Evolutionary conservation across 2,329 filamentous ascomycete genomes (phyloP).

Genomic region (Didymella arachidicola): DNA sequence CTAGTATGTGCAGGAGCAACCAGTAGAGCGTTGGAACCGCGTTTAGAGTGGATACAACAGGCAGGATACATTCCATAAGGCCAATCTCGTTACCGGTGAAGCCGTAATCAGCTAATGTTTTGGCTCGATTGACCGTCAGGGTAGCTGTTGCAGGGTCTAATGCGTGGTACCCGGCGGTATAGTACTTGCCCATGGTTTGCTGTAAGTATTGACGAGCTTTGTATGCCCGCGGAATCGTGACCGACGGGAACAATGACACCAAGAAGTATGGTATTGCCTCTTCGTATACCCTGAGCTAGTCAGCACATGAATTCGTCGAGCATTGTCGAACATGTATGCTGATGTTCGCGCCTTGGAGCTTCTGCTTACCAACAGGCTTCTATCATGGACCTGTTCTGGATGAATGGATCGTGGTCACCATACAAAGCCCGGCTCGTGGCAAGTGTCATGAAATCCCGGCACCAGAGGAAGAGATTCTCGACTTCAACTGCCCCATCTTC

Average conservation of each 20-base stretch:
- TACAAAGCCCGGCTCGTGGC: conserved; percentile 2
- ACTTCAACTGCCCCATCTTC: not conserved
- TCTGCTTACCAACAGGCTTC: not conserved
- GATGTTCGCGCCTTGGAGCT: no score
- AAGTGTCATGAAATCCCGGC: conserved; percentile 7
- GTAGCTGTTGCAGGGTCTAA: not conserved
- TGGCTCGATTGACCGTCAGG: conserved; percentile 2
- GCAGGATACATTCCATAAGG: conserved; percentile 3
- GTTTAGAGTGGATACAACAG: conserved; percentile 7
- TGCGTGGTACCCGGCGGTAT: not conserved
- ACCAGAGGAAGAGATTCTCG: conserved; percentile 7
- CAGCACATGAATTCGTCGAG: not conserved
- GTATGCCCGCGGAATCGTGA: not conserved
- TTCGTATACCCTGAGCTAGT: not conserved
- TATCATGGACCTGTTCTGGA: not conserved
- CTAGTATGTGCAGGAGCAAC: conserved; percentile 4
- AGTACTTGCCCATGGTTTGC: not conserved
- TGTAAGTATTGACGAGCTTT: conserved; percentile 1
- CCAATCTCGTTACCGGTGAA: conserved; percentile 1
- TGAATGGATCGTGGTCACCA: conserved; percentile 5
- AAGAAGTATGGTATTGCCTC: conserved; percentile 3
- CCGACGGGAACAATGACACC: not conserved
- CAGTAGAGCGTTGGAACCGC: conserved; percentile 1
- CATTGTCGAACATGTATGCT: not conserved
- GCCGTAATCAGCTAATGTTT: not conserved